Evolutionary conservation across 768 basidiomycete genomes (phyloP), one percentile per base, ranked within the genome.

Genomic region (Paxillus ammoniavirescens): DNA sequence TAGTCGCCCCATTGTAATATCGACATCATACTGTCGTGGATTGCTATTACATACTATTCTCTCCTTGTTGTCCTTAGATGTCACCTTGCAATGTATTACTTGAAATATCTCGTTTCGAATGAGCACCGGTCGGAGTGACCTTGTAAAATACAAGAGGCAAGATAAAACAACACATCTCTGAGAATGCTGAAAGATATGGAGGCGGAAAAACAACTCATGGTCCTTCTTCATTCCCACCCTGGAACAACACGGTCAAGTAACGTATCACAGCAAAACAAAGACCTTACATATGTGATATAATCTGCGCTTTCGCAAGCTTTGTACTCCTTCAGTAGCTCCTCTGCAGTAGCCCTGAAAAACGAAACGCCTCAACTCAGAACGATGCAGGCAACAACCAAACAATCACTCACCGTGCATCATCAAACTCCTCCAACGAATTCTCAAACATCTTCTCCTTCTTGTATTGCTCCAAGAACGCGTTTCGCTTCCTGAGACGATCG

Each of bases 391-490:
- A 12, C 31, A 14, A 46, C 13, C n/a, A 4, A 26, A 23, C 8
- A 17, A 18, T 58, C 47, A 43, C 79, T 54, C 63, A 92, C 93
- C 92, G 83, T n/a, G 97, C 90, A 72, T 97, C 93, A 63, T 98
- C 95, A 69, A 99, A 98, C 72, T 98, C 95, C 59, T 95, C 93
- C 59, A 98, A 69, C 2, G 87, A 87, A 67, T 95, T 88, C 67
- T 89, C 88, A 67, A 99, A 99, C 79, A 96, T 87, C 65, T 89
- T 88, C 71, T 98, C 94, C 67, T 93, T 93, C 77, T 96, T 97
- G 77, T 98, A 99, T 67, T 95, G 92, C 52, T 98, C 94, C 72
- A 99, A 70, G 71, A 96, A 98, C 2, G 97, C 97, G 64, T 96
- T 96, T 44, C 92, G 81, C 71, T 85, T 89, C 52, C 85, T 75